These are phyloP conservation scores for Marasmius fiardii DNA, from an alignment of 1,284 basidiomycete genomes.

Conservation along the genomic window DNA sequence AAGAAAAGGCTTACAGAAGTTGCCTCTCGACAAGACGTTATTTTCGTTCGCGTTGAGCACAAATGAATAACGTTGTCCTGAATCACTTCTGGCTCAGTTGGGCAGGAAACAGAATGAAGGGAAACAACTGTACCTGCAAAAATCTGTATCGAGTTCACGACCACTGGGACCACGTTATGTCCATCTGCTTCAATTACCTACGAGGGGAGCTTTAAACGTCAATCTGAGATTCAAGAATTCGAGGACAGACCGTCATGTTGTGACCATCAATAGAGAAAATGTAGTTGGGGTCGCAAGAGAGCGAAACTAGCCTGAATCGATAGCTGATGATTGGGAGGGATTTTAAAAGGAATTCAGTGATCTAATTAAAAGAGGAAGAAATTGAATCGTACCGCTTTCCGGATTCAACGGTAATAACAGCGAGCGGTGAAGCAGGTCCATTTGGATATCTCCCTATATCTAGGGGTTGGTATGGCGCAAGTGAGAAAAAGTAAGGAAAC, in stretches of 20 bases:
- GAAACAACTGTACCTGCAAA: constrained; percentile 18
- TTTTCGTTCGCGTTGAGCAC: constrained; percentile 1
- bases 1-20: background rate
- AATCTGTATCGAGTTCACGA: constrained; percentile 24
- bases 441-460: constrained; percentile 30
- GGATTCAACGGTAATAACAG: constrained; percentile 25
- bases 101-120: background rate
- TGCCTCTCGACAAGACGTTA: background rate
- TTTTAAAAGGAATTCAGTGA: constrained; percentile 11
- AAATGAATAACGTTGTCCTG: constrained; percentile 29
- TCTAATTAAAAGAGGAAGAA: constrained; percentile 17
- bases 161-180: constrained; percentile 26
- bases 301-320: constrained; percentile 29
- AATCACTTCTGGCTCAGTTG: background rate
- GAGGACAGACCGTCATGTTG: constrained; percentile 25
- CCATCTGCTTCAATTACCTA: constrained; percentile 36
- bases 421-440: constrained; percentile 27
- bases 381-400: constrained; percentile 12
- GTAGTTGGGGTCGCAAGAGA: constrained; percentile 31
- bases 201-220: constrained; percentile 16
- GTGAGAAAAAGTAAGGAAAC: background rate
- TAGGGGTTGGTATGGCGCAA: background rate
- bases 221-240: constrained; percentile 19
- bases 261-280: constrained; percentile 40
- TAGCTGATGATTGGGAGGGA: constrained; percentile 22